Evolutionary conservation across 768 basidiomycete genomes (phyloP).

Genomic region (Boletus subcaerulescens): DNA sequence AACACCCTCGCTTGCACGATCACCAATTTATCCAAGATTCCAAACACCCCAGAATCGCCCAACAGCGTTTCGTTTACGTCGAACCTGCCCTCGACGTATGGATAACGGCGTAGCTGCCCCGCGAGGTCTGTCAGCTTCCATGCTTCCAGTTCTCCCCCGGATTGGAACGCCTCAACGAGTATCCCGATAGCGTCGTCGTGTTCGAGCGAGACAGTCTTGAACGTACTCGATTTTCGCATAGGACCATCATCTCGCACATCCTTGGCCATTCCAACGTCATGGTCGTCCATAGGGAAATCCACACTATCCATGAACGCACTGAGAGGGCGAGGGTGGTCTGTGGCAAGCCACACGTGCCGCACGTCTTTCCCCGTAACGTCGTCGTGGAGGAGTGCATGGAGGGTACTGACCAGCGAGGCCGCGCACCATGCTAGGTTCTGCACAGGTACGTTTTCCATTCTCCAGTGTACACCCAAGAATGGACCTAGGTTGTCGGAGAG

Average conservation of each 20-base stretch:
- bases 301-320: neutral
- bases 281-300: conserved; percentile 17
- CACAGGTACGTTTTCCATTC: conserved; percentile 49
- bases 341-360: conserved; percentile 52
- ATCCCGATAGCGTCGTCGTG: conserved; percentile 47
- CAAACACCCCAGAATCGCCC: conserved; percentile 48
- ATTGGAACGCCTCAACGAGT: conserved; percentile 42
- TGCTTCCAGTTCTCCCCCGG: conserved; percentile 36
- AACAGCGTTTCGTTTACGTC: conserved; percentile 31
- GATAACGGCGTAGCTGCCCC: conserved; percentile 31
- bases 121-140: conserved; percentile 45
- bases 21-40: conserved; percentile 57
- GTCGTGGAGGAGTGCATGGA: conserved; percentile 35
- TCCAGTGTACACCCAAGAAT: conserved; percentile 55
- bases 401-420: conserved; percentile 43
- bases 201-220: conserved; percentile 38
- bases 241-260: neutral
- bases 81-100: conserved; percentile 21
- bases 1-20: conserved; percentile 48
- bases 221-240: conserved; percentile 44
- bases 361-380: conserved; percentile 30
- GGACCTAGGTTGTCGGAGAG: conserved; percentile 36
- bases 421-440: conserved; percentile 47
- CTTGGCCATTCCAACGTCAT: too few relatives aligned
- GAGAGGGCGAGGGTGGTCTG: conserved; percentile 43